These are phyloP conservation scores for Populus alba DNA, from an alignment of 345 rosid species.

Conservation along the genomic window DNA sequence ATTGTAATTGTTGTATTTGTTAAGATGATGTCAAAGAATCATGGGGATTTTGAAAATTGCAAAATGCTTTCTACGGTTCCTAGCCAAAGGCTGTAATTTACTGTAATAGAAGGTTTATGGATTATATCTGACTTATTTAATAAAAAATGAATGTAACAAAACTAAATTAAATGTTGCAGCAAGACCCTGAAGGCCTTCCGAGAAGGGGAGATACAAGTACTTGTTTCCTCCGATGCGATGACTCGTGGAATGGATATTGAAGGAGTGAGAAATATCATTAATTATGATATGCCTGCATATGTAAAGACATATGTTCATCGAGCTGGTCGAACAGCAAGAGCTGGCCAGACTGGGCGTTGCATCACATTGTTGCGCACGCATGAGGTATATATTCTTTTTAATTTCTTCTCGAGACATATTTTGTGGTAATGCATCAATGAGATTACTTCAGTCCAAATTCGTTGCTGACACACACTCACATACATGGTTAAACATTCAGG, in stretches of 20 bases:
- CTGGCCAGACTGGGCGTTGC: conserved; percentile 81
- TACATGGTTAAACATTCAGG: no score
- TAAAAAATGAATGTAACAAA: not conserved
- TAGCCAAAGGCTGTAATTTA: not conserved
- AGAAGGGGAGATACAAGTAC: conserved; percentile 79
- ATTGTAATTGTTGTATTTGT: not conserved
- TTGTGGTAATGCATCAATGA: not conserved
- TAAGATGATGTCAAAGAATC: not conserved
- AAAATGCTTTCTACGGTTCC: not conserved
- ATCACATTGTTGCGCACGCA: conserved; percentile 68
- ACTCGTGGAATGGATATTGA: conserved; percentile 97
- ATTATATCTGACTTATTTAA: not conserved
- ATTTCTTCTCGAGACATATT: not conserved
- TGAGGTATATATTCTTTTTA: conserved; percentile 45
- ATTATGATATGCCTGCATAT: conserved; percentile 79
- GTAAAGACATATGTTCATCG: conserved; percentile 88
- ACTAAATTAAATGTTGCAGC: conserved; percentile 44
- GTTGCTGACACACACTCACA: not conserved
- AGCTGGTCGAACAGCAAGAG: conserved; percentile 97
- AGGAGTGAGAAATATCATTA: conserved; percentile 81
- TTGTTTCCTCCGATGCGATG: conserved; percentile 92
- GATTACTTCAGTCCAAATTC: not conserved
- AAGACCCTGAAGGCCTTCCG: conserved; percentile 77
- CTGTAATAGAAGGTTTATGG: not conserved
- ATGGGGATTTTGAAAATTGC: not conserved